Evolutionary conservation across 768 basidiomycete genomes (phyloP).

Genomic region (Hygrocybe coccinea): DNA sequence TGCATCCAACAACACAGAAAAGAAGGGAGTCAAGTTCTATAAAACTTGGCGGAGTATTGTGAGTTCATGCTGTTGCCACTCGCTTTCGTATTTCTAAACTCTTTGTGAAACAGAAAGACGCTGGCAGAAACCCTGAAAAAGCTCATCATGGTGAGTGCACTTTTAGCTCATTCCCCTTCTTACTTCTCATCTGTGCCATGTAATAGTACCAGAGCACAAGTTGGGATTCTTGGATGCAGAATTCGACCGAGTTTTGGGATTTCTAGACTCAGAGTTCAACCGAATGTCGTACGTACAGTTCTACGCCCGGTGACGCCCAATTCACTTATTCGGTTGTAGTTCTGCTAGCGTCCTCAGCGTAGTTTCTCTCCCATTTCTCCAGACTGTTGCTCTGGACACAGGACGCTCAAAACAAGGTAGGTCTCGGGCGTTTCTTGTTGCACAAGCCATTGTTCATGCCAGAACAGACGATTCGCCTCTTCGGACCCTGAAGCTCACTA

Average conservation of each 20-base stretch:
- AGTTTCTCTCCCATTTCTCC: neutral
- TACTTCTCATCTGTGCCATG: neutral
- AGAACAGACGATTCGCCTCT: neutral
- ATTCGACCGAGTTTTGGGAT: slow-evolving; percentile 38
- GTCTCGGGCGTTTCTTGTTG: neutral
- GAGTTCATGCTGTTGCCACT: slow-evolving; percentile 10
- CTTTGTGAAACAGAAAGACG: slow-evolving; percentile 18
- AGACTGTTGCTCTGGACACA: neutral
- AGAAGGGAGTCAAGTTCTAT: slow-evolving; percentile 46
- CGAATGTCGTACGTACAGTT: slow-evolving; percentile 30
- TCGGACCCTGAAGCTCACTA: neutral
- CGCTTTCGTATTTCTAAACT: slow-evolving; percentile 14
- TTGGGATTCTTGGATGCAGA: slow-evolving; percentile 37
- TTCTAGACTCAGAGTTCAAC: slow-evolving; percentile 42
- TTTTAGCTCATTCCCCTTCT: neutral
- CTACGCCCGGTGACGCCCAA: no score
- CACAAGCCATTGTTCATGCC: neutral
- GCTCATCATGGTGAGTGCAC: neutral
- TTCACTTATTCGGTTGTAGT: neutral
- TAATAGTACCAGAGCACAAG: slow-evolving; percentile 29
- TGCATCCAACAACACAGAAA: slow-evolving; percentile 34
- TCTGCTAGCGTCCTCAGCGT: slow-evolving; percentile 10
- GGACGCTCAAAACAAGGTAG: neutral
- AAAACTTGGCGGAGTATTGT: slow-evolving; percentile 48
- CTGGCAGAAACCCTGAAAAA: slow-evolving; percentile 9